Base-by-base conservation (phyloP, 257 asterid species). In the Capsicum chinense region DNA sequence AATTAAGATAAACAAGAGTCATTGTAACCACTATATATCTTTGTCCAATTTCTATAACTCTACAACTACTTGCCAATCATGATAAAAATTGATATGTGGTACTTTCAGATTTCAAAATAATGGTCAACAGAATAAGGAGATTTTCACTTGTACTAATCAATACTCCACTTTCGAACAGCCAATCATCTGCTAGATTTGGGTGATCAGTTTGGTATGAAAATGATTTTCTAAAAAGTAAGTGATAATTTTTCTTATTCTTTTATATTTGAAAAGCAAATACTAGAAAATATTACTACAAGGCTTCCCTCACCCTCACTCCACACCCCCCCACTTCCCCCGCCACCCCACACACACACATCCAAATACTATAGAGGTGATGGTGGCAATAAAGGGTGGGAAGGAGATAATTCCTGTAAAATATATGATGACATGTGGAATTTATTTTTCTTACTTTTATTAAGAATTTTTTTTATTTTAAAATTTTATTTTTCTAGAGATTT, bases 101-200 rank as follows among this genome's bases (percentile, higher is more conserved):
- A 64, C 57, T 73, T 73, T 73, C 19, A 48, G 19, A 19, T 48
- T 73, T 35, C 42, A 73, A 73, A 73, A 47, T 73, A 73, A 48
- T 48, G 80, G 80, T 73, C 80, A 73, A 73, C 56, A 48, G n/a
- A 48, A 73, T 12, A 2, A 73, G 48, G 59, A 73, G 12, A 73
- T 50, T 21, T 48, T 73, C 42, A 48, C 80, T 47, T 19, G 39
- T 71, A 44, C 58, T 44, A 5, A 64, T 4, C 1, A 12, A 5
- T 1, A 73, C 59, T 19, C 39, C 19, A 48, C 37, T 48, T 73
- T 73, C 7, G 42, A 73, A 48, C 39, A 73, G 2, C 19, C 12
- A 73, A 73, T 73, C 59, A 73, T 73, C 80, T 47, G 7, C 59
- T 48, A 73, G 19, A 19, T 42, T 69, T 13, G 21, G 50, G 48